Evolutionary conservation across 2,329 filamentous ascomycete genomes (phyloP).

Genomic region (Parastagonospora nodorum): DNA sequence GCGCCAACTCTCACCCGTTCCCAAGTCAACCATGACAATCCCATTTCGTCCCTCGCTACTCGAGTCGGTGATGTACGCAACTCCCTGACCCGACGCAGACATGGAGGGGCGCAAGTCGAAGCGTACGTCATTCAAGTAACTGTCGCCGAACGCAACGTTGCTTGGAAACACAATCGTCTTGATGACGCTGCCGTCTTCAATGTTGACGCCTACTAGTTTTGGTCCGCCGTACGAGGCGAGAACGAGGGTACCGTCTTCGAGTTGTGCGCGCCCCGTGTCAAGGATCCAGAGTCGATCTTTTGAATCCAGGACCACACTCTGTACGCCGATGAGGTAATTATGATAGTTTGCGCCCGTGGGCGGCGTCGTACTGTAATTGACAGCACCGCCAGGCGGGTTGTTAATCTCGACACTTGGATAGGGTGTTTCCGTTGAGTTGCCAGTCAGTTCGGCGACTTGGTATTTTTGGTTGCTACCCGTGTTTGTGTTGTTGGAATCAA

Average conservation of each 20-base stretch:
- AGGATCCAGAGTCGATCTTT: constrained; percentile 59
- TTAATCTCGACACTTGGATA: constrained; percentile 54
- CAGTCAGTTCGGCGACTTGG: constrained; percentile 54
- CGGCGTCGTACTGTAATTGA: constrained; percentile 57
- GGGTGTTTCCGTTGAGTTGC: constrained; percentile 51
- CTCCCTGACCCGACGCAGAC: constrained; percentile 50
- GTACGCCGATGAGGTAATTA: constrained; percentile 58
- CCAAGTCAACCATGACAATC: constrained; percentile 57
- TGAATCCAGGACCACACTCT: constrained; percentile 58
- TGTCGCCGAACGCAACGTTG: constrained; percentile 54
- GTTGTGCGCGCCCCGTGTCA: constrained; percentile 56
- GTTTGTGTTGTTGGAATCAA: constrained; percentile 56
- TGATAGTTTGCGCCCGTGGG: constrained; percentile 53
- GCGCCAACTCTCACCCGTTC: constrained; percentile 55
- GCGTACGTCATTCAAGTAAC: constrained; percentile 60
- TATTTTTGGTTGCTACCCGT: constrained; percentile 50
- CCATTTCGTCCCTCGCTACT: constrained; percentile 54
- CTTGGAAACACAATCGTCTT: constrained; percentile 58
- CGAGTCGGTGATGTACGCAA: constrained; percentile 61
- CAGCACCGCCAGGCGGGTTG: constrained; percentile 55
- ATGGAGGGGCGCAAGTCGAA: constrained; percentile 55
- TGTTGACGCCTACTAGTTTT: constrained; percentile 57
- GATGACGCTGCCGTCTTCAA: constrained; percentile 53
- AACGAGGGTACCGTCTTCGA: constrained; percentile 52
- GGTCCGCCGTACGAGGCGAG: constrained; percentile 54